Evolutionary conservation across 176 grass and related monocot species (phyloP).

Genomic region (Hyparrhenia diplandra): DNA sequence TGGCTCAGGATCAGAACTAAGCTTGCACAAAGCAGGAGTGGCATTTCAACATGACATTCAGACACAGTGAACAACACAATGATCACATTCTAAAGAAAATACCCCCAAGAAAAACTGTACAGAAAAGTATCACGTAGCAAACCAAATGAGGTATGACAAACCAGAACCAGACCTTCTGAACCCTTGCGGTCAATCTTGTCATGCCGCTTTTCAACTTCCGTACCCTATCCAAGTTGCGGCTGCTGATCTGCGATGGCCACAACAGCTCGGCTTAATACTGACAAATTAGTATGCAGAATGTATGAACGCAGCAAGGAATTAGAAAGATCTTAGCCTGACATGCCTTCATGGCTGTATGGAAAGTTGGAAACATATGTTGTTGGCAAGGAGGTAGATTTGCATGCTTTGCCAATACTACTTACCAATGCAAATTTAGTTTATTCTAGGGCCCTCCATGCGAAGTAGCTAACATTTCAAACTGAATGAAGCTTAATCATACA

Average conservation of each 20-base stretch:
- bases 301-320: background rate
- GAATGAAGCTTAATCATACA: slow-evolving; percentile 14
- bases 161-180: slow-evolving; percentile 75
- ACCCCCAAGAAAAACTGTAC: background rate
- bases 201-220: slow-evolving; percentile 96
- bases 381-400: background rate
- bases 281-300: background rate
- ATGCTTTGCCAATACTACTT: background rate
- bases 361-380: slow-evolving; percentile 1
- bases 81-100: background rate
- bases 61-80: background rate
- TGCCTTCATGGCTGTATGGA: background rate
- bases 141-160: slow-evolving; percentile 11
- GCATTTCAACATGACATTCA: background rate
- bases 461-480: background rate
- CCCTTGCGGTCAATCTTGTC: slow-evolving; percentile 90
- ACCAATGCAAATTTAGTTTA: slow-evolving; percentile 2
- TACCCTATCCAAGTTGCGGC: slow-evolving; percentile 97
- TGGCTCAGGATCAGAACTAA: slow-evolving; percentile 8
- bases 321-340: background rate
- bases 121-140: slow-evolving; percentile 6
- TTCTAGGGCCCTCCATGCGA: background rate
- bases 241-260: slow-evolving; percentile 76
- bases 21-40: background rate
- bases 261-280: slow-evolving; percentile 5